Evolutionary conservation across 2,329 filamentous ascomycete genomes (phyloP).

Genomic region (Cryphonectria radicalis): DNA sequence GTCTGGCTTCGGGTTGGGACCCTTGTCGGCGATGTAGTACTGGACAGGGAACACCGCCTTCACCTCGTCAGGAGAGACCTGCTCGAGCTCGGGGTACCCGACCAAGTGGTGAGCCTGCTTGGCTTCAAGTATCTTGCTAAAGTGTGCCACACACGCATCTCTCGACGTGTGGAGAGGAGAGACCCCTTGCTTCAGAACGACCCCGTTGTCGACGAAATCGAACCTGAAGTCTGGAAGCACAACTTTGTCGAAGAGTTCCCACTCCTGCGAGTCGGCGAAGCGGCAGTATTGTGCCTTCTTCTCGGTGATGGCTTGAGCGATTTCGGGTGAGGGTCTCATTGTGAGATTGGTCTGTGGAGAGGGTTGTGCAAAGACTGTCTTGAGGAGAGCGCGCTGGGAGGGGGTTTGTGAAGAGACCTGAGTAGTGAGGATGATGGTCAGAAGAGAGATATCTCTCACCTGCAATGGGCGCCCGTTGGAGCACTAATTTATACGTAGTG

Average conservation of each 20-base stretch:
- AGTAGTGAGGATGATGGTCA: background rate
- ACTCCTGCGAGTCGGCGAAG: slow-evolving; percentile 36
- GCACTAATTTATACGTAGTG: background rate
- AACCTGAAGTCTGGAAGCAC: slow-evolving; percentile 33
- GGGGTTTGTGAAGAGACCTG: background rate
- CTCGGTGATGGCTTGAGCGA: slow-evolving; percentile 33
- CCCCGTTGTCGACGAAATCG: slow-evolving; percentile 7
- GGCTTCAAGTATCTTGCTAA: slow-evolving; percentile 30
- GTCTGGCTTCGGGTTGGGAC: slow-evolving; percentile 5
- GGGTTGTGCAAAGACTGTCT: background rate
- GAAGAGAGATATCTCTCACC: background rate
- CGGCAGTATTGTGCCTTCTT: slow-evolving; percentile 37
- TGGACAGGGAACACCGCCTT: slow-evolving; percentile 33
- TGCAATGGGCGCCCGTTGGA: background rate
- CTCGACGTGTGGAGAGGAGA: slow-evolving; percentile 21
- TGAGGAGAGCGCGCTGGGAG: background rate
- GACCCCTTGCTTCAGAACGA: slow-evolving; percentile 3
- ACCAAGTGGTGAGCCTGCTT: slow-evolving; percentile 36
- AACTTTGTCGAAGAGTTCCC: slow-evolving; percentile 34
- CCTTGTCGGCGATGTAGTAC: slow-evolving; percentile 14
- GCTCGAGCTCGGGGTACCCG: slow-evolving; percentile 35
- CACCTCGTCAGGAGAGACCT: slow-evolving; percentile 34
- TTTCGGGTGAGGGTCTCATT: slow-evolving; percentile 30
- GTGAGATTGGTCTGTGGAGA: background rate
- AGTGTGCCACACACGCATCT: slow-evolving; percentile 30